Evolutionary conservation across 106 monocot genomes (phyloP).

Genomic region (Agapanthus africanus): DNA sequence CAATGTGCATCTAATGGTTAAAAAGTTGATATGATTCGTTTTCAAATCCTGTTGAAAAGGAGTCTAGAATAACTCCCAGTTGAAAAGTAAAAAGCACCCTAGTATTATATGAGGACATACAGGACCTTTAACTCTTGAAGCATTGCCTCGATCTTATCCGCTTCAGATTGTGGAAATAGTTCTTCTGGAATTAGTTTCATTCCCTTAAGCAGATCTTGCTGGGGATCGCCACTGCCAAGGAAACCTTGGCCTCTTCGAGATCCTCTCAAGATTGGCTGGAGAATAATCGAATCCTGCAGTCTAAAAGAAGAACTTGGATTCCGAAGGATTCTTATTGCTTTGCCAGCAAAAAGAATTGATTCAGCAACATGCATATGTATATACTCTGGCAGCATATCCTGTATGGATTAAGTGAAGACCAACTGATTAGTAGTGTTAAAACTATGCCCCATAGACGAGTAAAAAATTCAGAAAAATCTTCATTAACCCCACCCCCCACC

Average conservation of each 20-base stretch:
- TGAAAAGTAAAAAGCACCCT: too few species aligned
- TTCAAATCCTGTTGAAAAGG: not conserved
- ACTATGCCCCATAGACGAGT: too few species aligned
- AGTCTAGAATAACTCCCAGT: too few species aligned
- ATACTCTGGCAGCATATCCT: slow-evolving; percentile 96
- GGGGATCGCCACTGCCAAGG: slow-evolving; percentile 25
- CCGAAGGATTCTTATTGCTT: slow-evolving; percentile 86
- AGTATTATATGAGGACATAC: too few species aligned
- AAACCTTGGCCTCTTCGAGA: slow-evolving; percentile 33
- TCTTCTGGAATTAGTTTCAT: slow-evolving; percentile 40
- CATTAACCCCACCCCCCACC: too few species aligned
- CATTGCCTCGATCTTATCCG: slow-evolving; percentile 87
- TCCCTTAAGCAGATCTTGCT: slow-evolving; percentile 30
- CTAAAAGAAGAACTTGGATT: slow-evolving; percentile 67
- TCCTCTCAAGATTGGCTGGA: slow-evolving; percentile 36
- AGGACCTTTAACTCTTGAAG: slow-evolving; percentile 87
- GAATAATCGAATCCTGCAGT: slow-evolving; percentile 45
- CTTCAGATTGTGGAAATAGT: slow-evolving; percentile 79
- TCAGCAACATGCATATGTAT: slow-evolving; percentile 87
- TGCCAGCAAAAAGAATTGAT: slow-evolving; percentile 97
- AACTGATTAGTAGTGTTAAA: too few species aligned
- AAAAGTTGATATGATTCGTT: too few species aligned
- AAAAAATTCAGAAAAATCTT: too few species aligned
- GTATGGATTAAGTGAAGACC: slow-evolving; percentile 17
- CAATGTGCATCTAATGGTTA: too few species aligned